Percentiles rank a stretch among this genome's conserved stretches.
Evolutionary conservation across 495 filamentous ascomycete genomes (phyloP).

Genomic region (Penicillium subrubescens): DNA sequence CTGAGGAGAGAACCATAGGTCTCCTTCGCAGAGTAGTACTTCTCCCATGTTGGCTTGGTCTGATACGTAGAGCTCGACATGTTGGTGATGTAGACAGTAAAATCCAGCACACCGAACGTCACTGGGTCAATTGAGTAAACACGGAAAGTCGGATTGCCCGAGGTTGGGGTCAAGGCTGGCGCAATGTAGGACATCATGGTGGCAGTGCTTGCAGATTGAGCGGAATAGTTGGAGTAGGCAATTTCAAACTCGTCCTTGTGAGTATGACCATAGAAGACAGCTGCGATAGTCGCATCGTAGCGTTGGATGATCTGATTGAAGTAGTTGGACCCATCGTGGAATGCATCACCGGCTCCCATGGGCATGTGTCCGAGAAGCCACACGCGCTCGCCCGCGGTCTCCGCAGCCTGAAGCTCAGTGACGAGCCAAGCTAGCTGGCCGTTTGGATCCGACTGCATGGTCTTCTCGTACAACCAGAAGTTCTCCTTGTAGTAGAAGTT

Average conservation of each 20-base stretch:
- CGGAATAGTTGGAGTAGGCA: slow-evolving; percentile 48
- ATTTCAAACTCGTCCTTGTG: slow-evolving; percentile 59
- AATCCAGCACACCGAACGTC: slow-evolving; percentile 55
- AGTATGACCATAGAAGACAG: slow-evolving; percentile 58
- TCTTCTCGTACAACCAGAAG: slow-evolving; percentile 52
- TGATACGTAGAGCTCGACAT: slow-evolving; percentile 47
- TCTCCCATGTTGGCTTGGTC: slow-evolving; percentile 47
- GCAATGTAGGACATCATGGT: slow-evolving; percentile 51
- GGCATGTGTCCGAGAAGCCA: slow-evolving; percentile 58
- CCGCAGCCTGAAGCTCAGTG: slow-evolving; percentile 53
- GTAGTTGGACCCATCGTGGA: slow-evolving; percentile 54
- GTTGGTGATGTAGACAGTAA: slow-evolving; percentile 53
- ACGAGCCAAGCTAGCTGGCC: slow-evolving; percentile 53
- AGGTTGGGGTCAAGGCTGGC: slow-evolving; percentile 54
- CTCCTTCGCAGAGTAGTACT: slow-evolving; percentile 56
- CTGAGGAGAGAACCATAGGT: slow-evolving; percentile 49
- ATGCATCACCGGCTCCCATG: slow-evolving; percentile 44
- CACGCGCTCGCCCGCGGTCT: slow-evolving; percentile 50
- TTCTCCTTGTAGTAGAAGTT: slow-evolving; percentile 58
- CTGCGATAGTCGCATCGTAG: slow-evolving; percentile 53
- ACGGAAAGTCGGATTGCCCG: slow-evolving; percentile 55
- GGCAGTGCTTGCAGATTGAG: slow-evolving; percentile 38
- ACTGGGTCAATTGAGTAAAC: slow-evolving; percentile 57
- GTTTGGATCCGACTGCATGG: slow-evolving; percentile 50
- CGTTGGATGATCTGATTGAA: slow-evolving; percentile 57